Evolutionary conservation across 2,329 filamentous ascomycete species (phyloP), one percentile per base, ranked within the genome.

Genomic region (Sarocladiaceae sp.): DNA sequence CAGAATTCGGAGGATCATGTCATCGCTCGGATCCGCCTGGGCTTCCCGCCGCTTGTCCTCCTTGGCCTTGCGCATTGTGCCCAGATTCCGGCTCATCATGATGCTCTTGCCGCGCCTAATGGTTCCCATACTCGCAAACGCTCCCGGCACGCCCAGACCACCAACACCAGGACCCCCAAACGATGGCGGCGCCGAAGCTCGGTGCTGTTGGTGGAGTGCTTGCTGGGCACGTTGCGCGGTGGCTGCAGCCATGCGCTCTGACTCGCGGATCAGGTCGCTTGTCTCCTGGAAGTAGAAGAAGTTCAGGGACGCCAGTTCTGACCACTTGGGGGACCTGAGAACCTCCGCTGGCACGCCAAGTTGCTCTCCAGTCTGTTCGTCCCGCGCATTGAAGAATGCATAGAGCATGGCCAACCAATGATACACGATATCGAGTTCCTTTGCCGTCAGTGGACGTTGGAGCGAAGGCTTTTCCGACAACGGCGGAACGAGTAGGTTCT

Each of bases 251-350:
- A 98, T 98, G 45, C 88, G 80, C 65, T 98, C 93, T 3, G 88
- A 95, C n/a, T 88, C 95, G 42, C 91, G 85, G 55, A 97, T 88
- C 11, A 98, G 76, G 55, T 86, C 90, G 49, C 94, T 87, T 1
- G 89, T 91, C 24, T 85, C 78, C 57, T 97, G 90, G 59, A 93
- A 94, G 70, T 98, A 98, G 73, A 97, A 98, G 74, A 97, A 98
- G 69, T 95, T 95, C 50, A 98, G 78, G 50, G 88, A 91, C 52
- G 93, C 88, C 44, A 98, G 80, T 64, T 98, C 93, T 70, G 96
- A 90, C 72, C 95, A 98, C 75, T 98, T 98, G 59, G 91, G 88
- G 53, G 88, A 95, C 66, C 95, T 95, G 59, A 98, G 77, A 24
- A 96, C 83, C 62, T 96, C 90, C 34, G 88, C 79, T 0, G 90